Evolutionary conservation across 2,329 filamentous ascomycete species (phyloP), one percentile per base, ranked within the genome.

Genomic region (Colletotrichum sidae): DNA sequence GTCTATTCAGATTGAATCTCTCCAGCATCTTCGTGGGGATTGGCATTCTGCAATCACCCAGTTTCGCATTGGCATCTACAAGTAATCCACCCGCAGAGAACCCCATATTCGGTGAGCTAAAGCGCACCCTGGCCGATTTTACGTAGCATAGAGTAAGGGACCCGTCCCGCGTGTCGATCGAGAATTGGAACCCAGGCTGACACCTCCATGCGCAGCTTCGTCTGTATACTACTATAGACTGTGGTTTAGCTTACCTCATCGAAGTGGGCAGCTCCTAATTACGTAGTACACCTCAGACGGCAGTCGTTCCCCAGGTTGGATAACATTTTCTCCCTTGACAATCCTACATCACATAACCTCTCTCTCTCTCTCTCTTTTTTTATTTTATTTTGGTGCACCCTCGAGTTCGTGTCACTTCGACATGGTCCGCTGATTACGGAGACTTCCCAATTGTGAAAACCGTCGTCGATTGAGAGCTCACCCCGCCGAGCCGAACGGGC

Each of bases 191-290:
- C 55, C 49, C 55, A 54, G 49, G 38, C 55, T 66, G 39, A 41
- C 42, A 55, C 46, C 25, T 39, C 60, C 45, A 25, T 49, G 37
- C 55, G 50, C 50, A 60, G 45, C 53, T 52, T 55, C 46, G 39
- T 25, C 25, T 25, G 25, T 25, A n/a, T n/a, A n/a, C n/a, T n/a
- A 25, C 25, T 25, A 4, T 25, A 25, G 25, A 25, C 46, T 17
- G 51, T 65, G 52, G 58, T 51, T 62, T 37, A 57, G 63, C 63
- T 66, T 66, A 66, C 63, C 63, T 66, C 63, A 66, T 66, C 63
- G 53, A 52, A 11, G n/a, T 55, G 50, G 58, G 45, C 52, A 65
- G 58, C 52, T 47, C 62, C 17, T 55, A 34, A 33, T 55, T 42
- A 45, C 49, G 47, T 25, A 25, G 25, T 5, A 25, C 25, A 25